Conservation (phyloP, 1,139 yeast genomes). For the Yamadazyma pseudoaaseri region DNA sequence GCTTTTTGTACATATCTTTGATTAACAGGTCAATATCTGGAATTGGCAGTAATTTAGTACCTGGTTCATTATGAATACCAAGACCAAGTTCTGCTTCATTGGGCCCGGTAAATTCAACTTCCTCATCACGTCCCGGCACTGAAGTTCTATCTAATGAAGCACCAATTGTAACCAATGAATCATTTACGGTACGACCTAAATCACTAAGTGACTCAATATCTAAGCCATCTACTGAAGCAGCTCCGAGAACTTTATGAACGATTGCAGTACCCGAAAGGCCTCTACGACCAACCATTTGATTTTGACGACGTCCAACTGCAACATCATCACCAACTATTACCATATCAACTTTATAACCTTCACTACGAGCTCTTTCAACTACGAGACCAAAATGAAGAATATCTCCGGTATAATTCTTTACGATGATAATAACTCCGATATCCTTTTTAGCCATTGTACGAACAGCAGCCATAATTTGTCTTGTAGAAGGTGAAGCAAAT, state of each 20-base stretch:
- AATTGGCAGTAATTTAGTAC: conserved; percentile 69
- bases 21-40: conserved; percentile 63
- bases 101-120: conserved; percentile 39
- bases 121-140: conserved; percentile 73
- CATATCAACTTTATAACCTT: conserved; percentile 69
- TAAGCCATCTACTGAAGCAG: conserved; percentile 50
- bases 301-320: conserved; percentile 84
- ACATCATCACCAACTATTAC: conserved; percentile 87
- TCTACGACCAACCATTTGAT: conserved; percentile 89
- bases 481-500: conserved; percentile 91
- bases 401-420: conserved; percentile 93
- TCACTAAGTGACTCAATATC: conserved; percentile 37
- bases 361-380: conserved; percentile 79
- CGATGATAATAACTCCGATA: conserved; percentile 68
- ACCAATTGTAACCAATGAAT: conserved; percentile 78
- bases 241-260: conserved; percentile 84
- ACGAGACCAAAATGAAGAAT: conserved; percentile 89
- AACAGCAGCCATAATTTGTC: conserved; percentile 77
- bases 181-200: conserved; percentile 61
- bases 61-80: conserved; percentile 97
- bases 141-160: conserved; percentile 88
- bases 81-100: conserved; percentile 85
- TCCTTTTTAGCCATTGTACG: conserved; percentile 56
- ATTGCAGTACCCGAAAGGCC: conserved; percentile 89
- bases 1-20: conserved; percentile 49